Evolutionary conservation across 2,329 filamentous ascomycete genomes (phyloP), one percentile per base, ranked within the genome.

Genomic region (Pestalotiopsis sp.): DNA sequence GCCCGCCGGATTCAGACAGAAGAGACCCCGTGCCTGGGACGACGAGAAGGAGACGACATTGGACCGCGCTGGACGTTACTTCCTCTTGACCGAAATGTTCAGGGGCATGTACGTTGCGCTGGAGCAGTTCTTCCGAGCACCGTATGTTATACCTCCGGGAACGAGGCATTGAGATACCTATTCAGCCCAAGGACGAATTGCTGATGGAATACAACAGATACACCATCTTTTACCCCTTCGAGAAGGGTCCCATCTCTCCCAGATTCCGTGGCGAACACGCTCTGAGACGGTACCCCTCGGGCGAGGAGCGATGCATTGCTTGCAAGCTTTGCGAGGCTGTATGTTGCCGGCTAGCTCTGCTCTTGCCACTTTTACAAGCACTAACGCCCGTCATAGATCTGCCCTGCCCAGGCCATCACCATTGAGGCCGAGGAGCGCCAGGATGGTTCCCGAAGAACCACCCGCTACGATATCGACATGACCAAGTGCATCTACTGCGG

Each of bases 401-500:
- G 96, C 89, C 96, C 96, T 57, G 96, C 96, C 68, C 94, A 97
- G 84, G 96, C 96, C 78, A 99, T 99, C 82, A 99, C 96, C 66
- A 99, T 99, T 77, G 96, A 99, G 85, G 96, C 96, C 68, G 96
- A 99, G 83, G 96, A 99, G 87, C 94, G 96, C 80, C 94, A 93
- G 78, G 96, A 99, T 78, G 96, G 96, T 72, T 97, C 94, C 78
- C 91, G 96, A 83, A 91, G 96, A 80, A 99, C 96, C 65, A 98
- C 95, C 70, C 91, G 95, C 80, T 99, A 99, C 85, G 96, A 99
- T 81, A 98, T 99, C 80, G 96, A 99, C 84, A 99, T 99, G 96
- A 98, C 96, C 78, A 99, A 99, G 89, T 99, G 96, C 86, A 99
- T 99, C 84, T 99, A 98, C 90, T 98, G 96, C 82, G 96, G 96